Base-by-base conservation (phyloP, 2,329 filamentous ascomycete species). In the Fusarium sp. region DNA sequence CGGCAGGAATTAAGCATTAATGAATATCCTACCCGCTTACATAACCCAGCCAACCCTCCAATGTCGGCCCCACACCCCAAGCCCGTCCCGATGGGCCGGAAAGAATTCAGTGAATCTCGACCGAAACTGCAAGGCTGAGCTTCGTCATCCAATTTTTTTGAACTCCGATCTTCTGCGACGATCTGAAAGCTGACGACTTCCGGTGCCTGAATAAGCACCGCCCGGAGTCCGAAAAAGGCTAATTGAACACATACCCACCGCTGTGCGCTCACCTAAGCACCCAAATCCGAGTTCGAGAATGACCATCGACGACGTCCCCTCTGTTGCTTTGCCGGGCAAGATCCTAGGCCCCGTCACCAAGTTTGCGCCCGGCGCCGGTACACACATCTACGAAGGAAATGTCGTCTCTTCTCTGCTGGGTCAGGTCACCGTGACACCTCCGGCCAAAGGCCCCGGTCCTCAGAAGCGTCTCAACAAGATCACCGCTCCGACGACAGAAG, bases 361-460 rank as follows among this genome's bases (percentile, higher is more conserved):
- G 70, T 94, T 91, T 79, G 80, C 85, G 40, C 86, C 93, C 27
- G 95, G 95, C 15, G 84, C 92, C 13, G 96, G 95, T 69, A 97
- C 94, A 0, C 93, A 98, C 78, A 84, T 97, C 69, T 86, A 93
- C 80, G 84, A 91, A 67, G 84, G 88, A 66, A 87, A 90, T 60
- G 87, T 97, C 71, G 91, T 91, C 78, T 90, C 94, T 62, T 97
- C 94, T 20, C 89, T 97, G 65, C 87, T 94, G 49, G 95, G 94
- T 47, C 86, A 86, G 40, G 87, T 95, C 66, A 79, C 83, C 59
- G 80, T 90, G 61, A 81, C 82, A 27, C 80, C 83, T 50, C 80
- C 83, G 4, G 79, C 78, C 70, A 84, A 79, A 61, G 73, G 78
- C 47, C 78, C 84, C 47, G 84, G 84, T 20, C 84, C 85, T n/a